These are phyloP conservation scores for Fusarium irregulare DNA, from an alignment of 2,329 filamentous ascomycete species.

Conservation along the genomic window DNA sequence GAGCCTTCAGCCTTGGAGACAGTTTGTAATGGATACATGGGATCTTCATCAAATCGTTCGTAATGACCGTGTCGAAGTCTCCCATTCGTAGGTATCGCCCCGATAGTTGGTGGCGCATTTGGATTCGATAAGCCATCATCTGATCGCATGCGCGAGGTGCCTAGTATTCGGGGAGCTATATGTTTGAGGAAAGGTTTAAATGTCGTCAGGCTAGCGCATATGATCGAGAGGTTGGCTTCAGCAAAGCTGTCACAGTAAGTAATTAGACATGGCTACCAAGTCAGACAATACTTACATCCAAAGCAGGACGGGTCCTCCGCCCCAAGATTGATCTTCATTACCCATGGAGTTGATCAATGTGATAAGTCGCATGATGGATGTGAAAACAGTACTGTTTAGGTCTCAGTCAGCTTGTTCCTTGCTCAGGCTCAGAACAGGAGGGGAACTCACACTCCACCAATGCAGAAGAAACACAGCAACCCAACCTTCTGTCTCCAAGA, in stretches of 20 bases:
- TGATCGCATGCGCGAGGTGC: constrained; percentile 4
- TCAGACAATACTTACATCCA: constrained; percentile 26
- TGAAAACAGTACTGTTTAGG: constrained; percentile 19
- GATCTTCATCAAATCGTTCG: constrained; percentile 12
- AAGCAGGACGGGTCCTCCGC: constrained; percentile 17
- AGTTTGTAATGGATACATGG: constrained; percentile 20
- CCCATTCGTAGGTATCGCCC: constrained; percentile 1
- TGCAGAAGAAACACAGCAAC: constrained; percentile 16
- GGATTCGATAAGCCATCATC: constrained; percentile 14
- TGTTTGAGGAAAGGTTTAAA: constrained; percentile 32
- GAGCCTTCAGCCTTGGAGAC: constrained; percentile 6
- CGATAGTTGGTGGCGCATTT: constrained; percentile 22
- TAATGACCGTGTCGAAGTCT: constrained; percentile 10
- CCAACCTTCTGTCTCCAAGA: constrained; percentile 17
- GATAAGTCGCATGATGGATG: constrained; percentile 31
- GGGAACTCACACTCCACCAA: constrained; percentile 9
- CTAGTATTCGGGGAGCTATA: constrained; percentile 22
- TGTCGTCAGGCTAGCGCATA: constrained; percentile 25
- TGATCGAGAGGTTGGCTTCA: constrained; percentile 32
- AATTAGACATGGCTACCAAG: background rate
- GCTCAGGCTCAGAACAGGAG: fast-evolving
- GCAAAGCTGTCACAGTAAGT: constrained; percentile 8
- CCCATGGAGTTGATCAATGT: constrained; percentile 18
- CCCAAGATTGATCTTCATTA: constrained; percentile 18
- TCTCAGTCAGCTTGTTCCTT: background rate